Evolutionary conservation across 2,329 filamentous ascomycete species (phyloP), one percentile per base, ranked within the genome.

Genomic region (Iodosphaeria phyllophila): DNA sequence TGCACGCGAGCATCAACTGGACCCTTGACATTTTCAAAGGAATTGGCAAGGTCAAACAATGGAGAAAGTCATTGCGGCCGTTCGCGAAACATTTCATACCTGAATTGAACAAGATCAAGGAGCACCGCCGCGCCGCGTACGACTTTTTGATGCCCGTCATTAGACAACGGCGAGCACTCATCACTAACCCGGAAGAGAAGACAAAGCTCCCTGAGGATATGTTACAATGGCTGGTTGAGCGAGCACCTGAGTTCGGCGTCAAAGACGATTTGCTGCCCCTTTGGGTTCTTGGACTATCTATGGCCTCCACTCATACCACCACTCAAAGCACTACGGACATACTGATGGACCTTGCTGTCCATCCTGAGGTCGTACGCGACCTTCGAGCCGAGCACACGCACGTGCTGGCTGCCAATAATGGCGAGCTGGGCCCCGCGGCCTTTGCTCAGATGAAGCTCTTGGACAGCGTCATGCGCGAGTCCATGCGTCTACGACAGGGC

Each of bases 261-360:
- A 38, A 33, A 9, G 43, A 45, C 25, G 34, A 43, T 15, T 36
- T 45, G 9, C 28, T 58, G 6, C 46, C 54, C 1, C 43, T 46
- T 24, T 32, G 48, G 4, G 55, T 59, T 36, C 44, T 60, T 4
- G 37, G 35, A 1, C 30, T 62, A 10, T 54, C 45, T 20, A 52
- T 62, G 32, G 58, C 57, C 0, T 50, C 59, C 2, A 62, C 64
- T 16, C 55, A 61, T 31, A 61, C 58, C 0, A 63, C 57, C 0
- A 49, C 52, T 0, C 26, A 52, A 23, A 48, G 51, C 0, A 28
- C 50, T 0, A 56, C 52, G 1, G n/a, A n/a, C 10, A 26, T n/a
- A 3, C 45, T 71, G 20, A 64, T 57, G 35, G 56, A 61, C 27
- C 39, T 72, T 4, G 52, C 52, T 0, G 49, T 53, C 4, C 40